phyloP scores from a whole-genome alignment of 2,329 filamentous ascomycete genomes.

The Venturia nashicola region DNA sequence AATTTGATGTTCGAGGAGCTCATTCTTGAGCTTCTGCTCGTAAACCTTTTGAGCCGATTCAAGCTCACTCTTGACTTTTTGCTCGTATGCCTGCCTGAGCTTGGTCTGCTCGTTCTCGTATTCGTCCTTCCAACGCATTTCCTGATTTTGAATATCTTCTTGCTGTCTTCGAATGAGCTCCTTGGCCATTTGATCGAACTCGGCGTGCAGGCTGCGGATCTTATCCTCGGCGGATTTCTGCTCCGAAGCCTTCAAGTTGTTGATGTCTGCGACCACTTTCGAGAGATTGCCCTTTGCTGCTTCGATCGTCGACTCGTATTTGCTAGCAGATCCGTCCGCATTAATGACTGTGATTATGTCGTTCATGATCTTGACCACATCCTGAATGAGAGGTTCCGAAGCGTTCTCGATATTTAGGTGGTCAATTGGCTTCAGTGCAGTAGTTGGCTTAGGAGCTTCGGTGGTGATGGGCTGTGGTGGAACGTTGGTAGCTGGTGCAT shows the following conservation, averaged over 20 bases:
- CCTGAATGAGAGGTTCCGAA: conserved; percentile 78
- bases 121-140: conserved; percentile 72
- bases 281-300: conserved; percentile 77
- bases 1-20: conserved; percentile 82
- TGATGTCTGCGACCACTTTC: conserved; percentile 69
- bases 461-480: conserved; percentile 6
- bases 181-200: conserved; percentile 78
- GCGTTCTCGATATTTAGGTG: conserved; percentile 63
- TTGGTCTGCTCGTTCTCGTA: conserved; percentile 79
- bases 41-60: conserved; percentile 68
- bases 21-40: conserved; percentile 72
- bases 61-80: conserved; percentile 66
- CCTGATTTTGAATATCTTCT: conserved; percentile 66
- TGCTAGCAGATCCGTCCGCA: conserved; percentile 64
- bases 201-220: conserved; percentile 56
- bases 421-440: conserved; percentile 54
- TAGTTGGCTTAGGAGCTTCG: conserved; percentile 15
- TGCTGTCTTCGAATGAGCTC: conserved; percentile 86
- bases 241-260: conserved; percentile 55
- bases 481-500: conserved; percentile 7
- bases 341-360: conserved; percentile 91
- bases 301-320: conserved; percentile 64
- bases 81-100: conserved; percentile 64
- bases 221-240: conserved; percentile 62
- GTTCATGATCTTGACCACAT: conserved; percentile 90